Base-by-base conservation (phyloP, 2,329 filamentous ascomycete genomes). In the Aschersonia sp. region DNA sequence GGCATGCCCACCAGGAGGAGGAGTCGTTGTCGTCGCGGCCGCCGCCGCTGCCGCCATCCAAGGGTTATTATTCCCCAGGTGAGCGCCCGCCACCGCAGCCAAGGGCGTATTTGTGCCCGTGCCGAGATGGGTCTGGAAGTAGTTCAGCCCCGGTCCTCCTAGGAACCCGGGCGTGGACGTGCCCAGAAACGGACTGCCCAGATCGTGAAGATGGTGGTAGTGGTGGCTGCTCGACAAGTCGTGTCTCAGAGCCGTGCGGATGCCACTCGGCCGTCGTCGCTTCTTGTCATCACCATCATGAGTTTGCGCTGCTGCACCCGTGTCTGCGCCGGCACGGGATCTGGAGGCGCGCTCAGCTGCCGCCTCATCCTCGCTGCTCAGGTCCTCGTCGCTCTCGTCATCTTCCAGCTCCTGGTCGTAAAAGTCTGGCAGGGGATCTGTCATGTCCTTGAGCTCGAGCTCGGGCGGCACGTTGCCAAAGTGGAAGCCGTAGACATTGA, bases 361-460 rank as follows among this genome's bases (percentile, higher is more conserved):
- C 4, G 62, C 62, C 3, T 60, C 63, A 4, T 62, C 58, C 6
- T 60, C 62, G 47, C 49, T 49, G 9, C 43, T 45, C 5, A 32
- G 46, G 0, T 57, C 58, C 0, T 64, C 62, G 2, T 67, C 67
- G 4, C 66, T 67, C 3, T 69, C 67, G 2, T 73, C 71, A 3
- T 68, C 71, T 10, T 79, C 75, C 39, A 80, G 70, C 30, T 84
- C 79, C 55, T 86, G 81, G 56, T 95, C 92, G 69, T 98, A 98
- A 61, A 98, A 98, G 58, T 98, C 92, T 1, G 88, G 83, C 49
- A 97, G 75, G 2, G 92, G 92, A 62, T 98, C 89, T 56, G 90
- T 94, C 51, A 98, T 89, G 63, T 97, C 92, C 66, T 95, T 97
- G 58, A 98, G 82, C 60, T 94, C 87, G 41, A 98, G 77, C 55